These are phyloP conservation scores for Acacia pycnantha DNA, from an alignment of 331 rosid genomes.

Conservation along the genomic window DNA sequence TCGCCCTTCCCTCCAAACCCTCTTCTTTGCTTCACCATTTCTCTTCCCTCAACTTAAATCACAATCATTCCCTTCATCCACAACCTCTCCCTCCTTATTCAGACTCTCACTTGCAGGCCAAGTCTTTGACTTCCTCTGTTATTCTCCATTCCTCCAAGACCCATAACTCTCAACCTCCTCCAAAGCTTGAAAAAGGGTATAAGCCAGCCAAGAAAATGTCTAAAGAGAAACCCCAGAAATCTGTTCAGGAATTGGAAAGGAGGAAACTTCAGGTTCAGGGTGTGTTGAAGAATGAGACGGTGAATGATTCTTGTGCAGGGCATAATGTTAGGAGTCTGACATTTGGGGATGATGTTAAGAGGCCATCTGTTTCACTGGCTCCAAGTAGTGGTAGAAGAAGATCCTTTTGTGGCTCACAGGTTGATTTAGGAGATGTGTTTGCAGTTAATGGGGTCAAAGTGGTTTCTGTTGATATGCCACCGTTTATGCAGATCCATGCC, in stretches of 20 bases:
- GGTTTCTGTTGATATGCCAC: slow-evolving; percentile 89
- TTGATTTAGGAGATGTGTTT: slow-evolving; percentile 58
- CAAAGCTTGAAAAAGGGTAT: slow-evolving; percentile 19
- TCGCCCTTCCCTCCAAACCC: slow-evolving; percentile 30
- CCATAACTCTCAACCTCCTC: slow-evolving; percentile 14
- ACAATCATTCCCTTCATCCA: slow-evolving; percentile 19
- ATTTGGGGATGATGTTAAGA: slow-evolving; percentile 33
- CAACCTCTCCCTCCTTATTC: neutral
- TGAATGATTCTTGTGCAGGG: slow-evolving; percentile 11
- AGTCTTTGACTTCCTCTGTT: slow-evolving; percentile 52
- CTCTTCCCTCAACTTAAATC: slow-evolving; percentile 33
- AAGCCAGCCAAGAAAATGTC: slow-evolving; percentile 25
- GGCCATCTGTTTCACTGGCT: slow-evolving; percentile 46
- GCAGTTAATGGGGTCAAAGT: slow-evolving; percentile 80
- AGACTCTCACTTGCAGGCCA: slow-evolving; percentile 41
- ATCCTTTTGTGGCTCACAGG: slow-evolving; percentile 56
- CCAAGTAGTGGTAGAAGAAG: slow-evolving; percentile 53
- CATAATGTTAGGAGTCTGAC: slow-evolving; percentile 20
- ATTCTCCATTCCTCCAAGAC: slow-evolving; percentile 47
- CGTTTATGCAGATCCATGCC: slow-evolving; percentile 62
- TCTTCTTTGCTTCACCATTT: slow-evolving; percentile 31
- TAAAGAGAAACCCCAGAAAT: slow-evolving; percentile 37
- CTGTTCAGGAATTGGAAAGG: slow-evolving; percentile 40
- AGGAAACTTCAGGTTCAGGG: slow-evolving; percentile 41
- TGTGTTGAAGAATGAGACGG: slow-evolving; percentile 37